These are phyloP conservation scores for Aspergillus sergii DNA, from an alignment of 2,329 filamentous ascomycete genomes.

Conservation along the genomic window DNA sequence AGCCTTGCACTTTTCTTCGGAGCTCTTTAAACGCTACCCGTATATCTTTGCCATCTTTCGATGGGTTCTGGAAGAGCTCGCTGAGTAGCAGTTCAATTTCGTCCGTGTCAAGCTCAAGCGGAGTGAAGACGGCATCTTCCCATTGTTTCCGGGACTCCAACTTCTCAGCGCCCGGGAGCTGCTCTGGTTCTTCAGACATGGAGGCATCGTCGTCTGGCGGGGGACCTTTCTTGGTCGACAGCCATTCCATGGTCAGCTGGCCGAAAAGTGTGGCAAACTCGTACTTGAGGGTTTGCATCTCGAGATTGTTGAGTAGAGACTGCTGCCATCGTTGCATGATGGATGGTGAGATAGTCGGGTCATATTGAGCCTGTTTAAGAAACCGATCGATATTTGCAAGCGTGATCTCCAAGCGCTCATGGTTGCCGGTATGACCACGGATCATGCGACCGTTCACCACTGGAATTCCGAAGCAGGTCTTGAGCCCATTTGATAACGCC, in stretches of 20 bases:
- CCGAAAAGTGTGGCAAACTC: constrained; percentile 18
- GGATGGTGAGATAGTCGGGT: constrained; percentile 13
- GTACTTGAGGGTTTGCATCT: constrained; percentile 17
- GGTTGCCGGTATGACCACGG: neutral
- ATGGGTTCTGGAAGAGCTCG: constrained; percentile 4
- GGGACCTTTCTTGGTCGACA: constrained; percentile 11
- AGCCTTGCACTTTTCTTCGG: neutral
- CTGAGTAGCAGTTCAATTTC: constrained; percentile 2
- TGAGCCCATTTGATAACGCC: constrained; percentile 12
- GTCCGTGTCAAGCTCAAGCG: neutral
- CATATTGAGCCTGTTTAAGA: constrained; percentile 15
- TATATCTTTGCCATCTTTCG: neutral
- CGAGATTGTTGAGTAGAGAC: constrained; percentile 9
- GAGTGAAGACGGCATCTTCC: constrained; percentile 13
- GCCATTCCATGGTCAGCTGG: constrained; percentile 18
- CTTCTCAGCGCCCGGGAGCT: neutral
- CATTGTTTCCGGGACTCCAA: constrained; percentile 11
- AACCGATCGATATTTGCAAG: constrained; percentile 17
- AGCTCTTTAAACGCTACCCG: constrained; percentile 4
- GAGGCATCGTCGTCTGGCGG: neutral
- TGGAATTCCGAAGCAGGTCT: constrained; percentile 11
- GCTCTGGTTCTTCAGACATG: constrained; percentile 8
- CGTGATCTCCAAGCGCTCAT: constrained; percentile 1
- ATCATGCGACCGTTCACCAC: constrained; percentile 8
- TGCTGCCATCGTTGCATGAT: constrained; percentile 12